Percentiles rank a stretch among this genome's conserved stretches.
Conservation (phyloP, 164 flowering plant genomes). For the Stephania yunnanensis region DNA sequence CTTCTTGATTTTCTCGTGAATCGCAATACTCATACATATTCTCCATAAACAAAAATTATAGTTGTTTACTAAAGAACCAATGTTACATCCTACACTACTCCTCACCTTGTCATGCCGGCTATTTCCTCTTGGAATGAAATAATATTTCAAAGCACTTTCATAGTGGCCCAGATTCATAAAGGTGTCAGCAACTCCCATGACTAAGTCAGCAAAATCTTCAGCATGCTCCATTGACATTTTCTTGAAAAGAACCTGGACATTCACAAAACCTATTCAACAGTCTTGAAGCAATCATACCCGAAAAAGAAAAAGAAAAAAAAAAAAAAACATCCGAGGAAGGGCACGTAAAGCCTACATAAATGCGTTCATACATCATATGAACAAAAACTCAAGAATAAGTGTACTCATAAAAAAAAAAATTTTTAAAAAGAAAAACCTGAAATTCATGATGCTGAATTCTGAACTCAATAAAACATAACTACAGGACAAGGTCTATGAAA, state of each 20-base stretch:
- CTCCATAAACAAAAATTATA: neutral
- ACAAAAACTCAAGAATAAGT: neutral
- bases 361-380: neutral
- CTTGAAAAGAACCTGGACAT: conserved; percentile 37
- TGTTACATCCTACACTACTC: neutral
- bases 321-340: neutral
- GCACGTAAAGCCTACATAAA: neutral
- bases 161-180: conserved; percentile 35
- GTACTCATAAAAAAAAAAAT: neutral
- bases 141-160: conserved; percentile 56
- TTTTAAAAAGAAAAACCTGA: neutral
- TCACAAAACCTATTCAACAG: neutral
- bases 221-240: conserved; percentile 27
- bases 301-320: too few species aligned
- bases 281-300: neutral
- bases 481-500: neutral
- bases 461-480: neutral
- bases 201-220: conserved; percentile 26
- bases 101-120: conserved; percentile 34
- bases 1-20: neutral
- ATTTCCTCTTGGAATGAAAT: conserved; percentile 40
- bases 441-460: neutral
- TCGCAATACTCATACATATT: neutral
- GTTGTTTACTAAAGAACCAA: neutral
- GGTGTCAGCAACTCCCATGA: conserved; percentile 47